Evolutionary conservation across 2,329 filamentous ascomycete species (phyloP), one percentile per base, ranked within the genome.

Genomic region (Epichloe baconii): DNA sequence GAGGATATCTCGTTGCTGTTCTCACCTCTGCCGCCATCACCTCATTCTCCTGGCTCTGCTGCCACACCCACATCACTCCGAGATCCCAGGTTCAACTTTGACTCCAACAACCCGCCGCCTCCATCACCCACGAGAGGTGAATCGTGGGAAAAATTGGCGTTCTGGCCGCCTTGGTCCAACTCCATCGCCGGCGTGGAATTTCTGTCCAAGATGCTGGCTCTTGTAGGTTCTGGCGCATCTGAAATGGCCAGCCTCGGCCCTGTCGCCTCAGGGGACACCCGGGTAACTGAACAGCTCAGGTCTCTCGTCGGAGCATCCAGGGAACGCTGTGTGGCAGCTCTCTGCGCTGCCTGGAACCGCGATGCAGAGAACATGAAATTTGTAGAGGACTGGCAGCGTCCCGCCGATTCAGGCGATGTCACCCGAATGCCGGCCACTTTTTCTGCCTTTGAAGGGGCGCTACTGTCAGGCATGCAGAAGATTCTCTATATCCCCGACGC

Each of bases 161-260:
- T 97, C 67, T 97, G 91, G 90, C 90, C 91, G 4, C 93, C 91
- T 0, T 85, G 86, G 69, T 86, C 89, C 2, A 97, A 96, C 62
- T 90, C 90, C 0, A 72, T 97, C 23, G 94, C 89, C 53, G 91
- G 87, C n/a, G 87, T 91, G 2, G 81, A 95, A 64, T 96, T 95
- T 62, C 76, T 98, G 5, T 82, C 86, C 48, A 88, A 86, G 64
- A 84, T 93, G 64, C 73, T 97, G 21, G 75, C 82, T 0, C 73
- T 96, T 3, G 80, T 98, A 4, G 89, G 91, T n/a, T 85, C 85
- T 2, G 90, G 86, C 3, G 87, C 88, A 1, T 86, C 85, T 31
- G 90, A 96, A 62, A 84, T 96, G 76, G 86, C 87, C 1, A 79
- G 82, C 31, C 73, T 96, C 31, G 74, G 76, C 14, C 81, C 88